Base-by-base conservation (phyloP, 345 rosid species). In the Eucalyptus marginata region DNA sequence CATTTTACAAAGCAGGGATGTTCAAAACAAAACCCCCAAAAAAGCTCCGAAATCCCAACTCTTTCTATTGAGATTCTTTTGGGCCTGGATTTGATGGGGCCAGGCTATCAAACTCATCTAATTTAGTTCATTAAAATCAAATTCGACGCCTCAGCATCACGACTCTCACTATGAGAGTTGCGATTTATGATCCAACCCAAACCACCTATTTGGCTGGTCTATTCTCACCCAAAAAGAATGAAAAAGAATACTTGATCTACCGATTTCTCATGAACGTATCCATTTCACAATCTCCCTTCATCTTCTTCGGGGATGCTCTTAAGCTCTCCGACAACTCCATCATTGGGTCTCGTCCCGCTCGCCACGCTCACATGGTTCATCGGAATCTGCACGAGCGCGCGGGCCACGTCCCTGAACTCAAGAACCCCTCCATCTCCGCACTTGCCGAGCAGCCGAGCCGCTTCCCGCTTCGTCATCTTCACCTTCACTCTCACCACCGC, bases 351-450 rank as follows among this genome's bases (percentile, higher is more conserved):
- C 40, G 43, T 86, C 87, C 50, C 80, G 13, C 80, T 68, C 44
- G 33, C 80, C 80, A 83, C 29, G 56, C 27, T 46, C 62, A 86
- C 29, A 22, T 94, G 96, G 90, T 89, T 89, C 46, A 66, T 36
- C 7, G 98, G 95, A 14, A 96, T 86, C 29, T 91, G 86, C 6
- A 87, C 92, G 7, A 96, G 91, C 89, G 92, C 93, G n/a, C 87
- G 66, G 5, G 94, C 94, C 2, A 92, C 92, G 52, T 96, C 96
- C 88, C 89, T 89, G 83, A 94, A 93, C 54, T 91, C 93, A 86
- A 94, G 93, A 89, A 92, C 86, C 49, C 94, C 94, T 89, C 93
- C 96, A 9, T 93, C 93, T 91, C 92, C 90, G 59, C 97, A 92
- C 90, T 92, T 95, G 0, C 92, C 86, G 58, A 95, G 33, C 33